Evolutionary conservation across 768 basidiomycete genomes (phyloP), one percentile per base, ranked within the genome.

Genomic region (Trametes sanguinea): DNA sequence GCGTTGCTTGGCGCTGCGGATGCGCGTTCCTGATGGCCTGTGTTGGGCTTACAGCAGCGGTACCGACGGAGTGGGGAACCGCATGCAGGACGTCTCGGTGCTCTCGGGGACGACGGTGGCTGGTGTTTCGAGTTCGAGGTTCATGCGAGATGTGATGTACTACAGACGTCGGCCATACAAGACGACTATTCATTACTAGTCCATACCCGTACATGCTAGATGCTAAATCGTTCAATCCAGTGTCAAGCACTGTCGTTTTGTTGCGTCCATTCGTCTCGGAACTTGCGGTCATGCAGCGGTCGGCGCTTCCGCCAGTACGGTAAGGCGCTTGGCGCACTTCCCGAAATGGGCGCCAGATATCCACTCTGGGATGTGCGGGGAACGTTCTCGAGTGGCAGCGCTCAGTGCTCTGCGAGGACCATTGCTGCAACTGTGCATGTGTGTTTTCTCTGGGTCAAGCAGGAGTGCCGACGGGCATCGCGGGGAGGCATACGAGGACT

Each of bases 51-150:
- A 29, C 29, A 14, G 29, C 29, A 32, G 48, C 48, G 30, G 48
- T 27, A 62, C 61, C 61, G 61, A 57, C 55, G 44, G 51, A 57
- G 22, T 44, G 61, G 61, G 47, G 51, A 51, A 40, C 51, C 50
- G 50, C 30, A 35, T 44, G 42, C n/a, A 51, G 51, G 51, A 51
- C 33, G 51, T 35, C 29, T 30, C 30, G 51, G 35, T 7, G 13
- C 16, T 35, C 11, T 29, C 48, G 48, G 13, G 7, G 3, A 35
- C 22, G 22, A 22, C 22, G 22, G 22, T 22, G 51, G 17, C 17
- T 17, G 35, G 11, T 37, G 51, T 30, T 35, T 17, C 10, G 53
- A 8, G 4, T 22, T 9, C 14, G 35, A 17, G 33, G 29, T 30
- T 54, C 27, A 17, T 27, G 6, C 27, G 46, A 27, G 22, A n/a